Base-by-base conservation (phyloP, 148 eudicot genomes). In the Rhododendron henanense region DNA sequence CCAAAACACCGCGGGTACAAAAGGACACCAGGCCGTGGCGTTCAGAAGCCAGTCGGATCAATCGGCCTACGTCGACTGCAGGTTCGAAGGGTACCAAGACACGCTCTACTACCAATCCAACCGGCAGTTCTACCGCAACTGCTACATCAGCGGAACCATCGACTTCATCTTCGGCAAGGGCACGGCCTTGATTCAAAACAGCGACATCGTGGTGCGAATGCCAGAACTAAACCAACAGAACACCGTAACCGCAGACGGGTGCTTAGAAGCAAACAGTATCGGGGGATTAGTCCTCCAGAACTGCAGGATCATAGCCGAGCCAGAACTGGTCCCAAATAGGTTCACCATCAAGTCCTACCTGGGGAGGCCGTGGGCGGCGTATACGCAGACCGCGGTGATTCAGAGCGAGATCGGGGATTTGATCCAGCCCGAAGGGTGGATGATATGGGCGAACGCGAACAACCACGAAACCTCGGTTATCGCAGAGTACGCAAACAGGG, bases 1-100 rank as follows among this genome's bases (percentile, higher is more conserved):
- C 50, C 87, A 78, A 13, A 94, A 94, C 89, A 90, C 91, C 21
- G 95, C 97, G 0, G 95, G 97, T 2, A 90, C 94, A 13, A 80
- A 88, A 5, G 94, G 93, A 5, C 91, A 92, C 82, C 97, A 94
- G 87, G 97, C 97, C 0, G 97, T 94, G 44, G 97, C 97, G 2
- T 91, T 93, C 3, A 87, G 94, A 0, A 92, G 90, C 33, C 90
- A 90, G 53, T 92, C 95, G 0, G 97, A 94, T 50, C 86, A 81
- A 86, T 90, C 97, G 6, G 89, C 84, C 1, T 89, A 91, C 81
- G 89, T 87, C 85, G 89, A 94, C 65, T 91, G 93, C 74, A 78
- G 94, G 47, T 87, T 94, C 80, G 93, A 91, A 11, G 97, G 95
- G 1, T 92, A 88, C 85, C 96, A 94, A 86, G 93, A 91, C 88